Base-by-base conservation (phyloP, 2,329 filamentous ascomycete genomes). In the Clarireedia sp. region DNA sequence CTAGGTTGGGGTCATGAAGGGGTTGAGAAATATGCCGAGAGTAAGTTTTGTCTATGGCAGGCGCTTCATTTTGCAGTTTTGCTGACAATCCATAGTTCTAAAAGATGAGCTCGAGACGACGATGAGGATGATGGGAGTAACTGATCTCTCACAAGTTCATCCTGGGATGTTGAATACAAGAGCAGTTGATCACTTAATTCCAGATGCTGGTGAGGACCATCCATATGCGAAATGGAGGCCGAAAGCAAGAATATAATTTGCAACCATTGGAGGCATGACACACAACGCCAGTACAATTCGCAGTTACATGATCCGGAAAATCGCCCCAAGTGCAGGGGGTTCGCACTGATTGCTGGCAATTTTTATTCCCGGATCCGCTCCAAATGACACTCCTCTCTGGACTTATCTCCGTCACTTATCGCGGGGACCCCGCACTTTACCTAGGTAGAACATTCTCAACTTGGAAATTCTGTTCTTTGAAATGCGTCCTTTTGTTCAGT, bases 121-220 rank as follows among this genome's bases (percentile, higher is more conserved):
- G 2, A 87, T 87, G 83, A 76, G 78, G 24, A 75, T 86, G 66
- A 78, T 83, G 56, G 84, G 84, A 2, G 74, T 86, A 36, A 85
- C 80, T 1, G 75, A 79, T 58, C 69, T 87, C 9, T 74, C 78
- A 52, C 75, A 85, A 64, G 74, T 82, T 5, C 78, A 83, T 60
- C 81, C 82, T 0, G 81, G 82, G 0, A 71, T 85, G 66, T 68
- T 86, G 23, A 83, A 85, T 56, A 78, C 76, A 0, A 65, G 72
- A n/a, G 73, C 71, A 1, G 70, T 78, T 5, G 75, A 78, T 58
- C 74, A 77, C 56, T 61, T 77, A 44, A 69, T 78, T 16, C 74
- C 75, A 2, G 64, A 63, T 43, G 67, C 43, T 29, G 49, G 66
- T 12, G 69, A 73, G 46, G 71, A 73, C 9, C 74, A 77, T 61